Conservation (phyloP, 108 stramenopile genomes). For the Heterococcus sp. region DNA sequence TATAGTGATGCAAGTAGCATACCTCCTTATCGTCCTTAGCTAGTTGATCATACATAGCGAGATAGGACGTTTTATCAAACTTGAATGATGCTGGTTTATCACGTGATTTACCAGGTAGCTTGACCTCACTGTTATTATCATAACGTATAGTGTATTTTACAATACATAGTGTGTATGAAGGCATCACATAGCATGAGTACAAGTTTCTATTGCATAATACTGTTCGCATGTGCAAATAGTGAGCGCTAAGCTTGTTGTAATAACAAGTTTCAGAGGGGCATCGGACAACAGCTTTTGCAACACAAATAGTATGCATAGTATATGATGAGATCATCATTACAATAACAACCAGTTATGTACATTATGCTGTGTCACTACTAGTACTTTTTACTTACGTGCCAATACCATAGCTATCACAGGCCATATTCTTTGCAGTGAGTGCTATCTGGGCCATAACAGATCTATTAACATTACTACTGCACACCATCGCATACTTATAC, state of each 20-base stretch:
- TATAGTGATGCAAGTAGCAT: background rate
- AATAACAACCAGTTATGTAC: too few relatives aligned
- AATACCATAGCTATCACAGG: conserved; percentile 11
- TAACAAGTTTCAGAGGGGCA: too few relatives aligned
- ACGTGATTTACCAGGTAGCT: background rate
- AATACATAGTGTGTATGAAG: too few relatives aligned
- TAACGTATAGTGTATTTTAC: too few relatives aligned
- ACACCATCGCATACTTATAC: conserved; percentile 27
- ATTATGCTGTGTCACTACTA: too few relatives aligned
- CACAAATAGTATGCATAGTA: too few relatives aligned
- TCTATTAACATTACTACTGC: conserved; percentile 40
- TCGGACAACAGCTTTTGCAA: too few relatives aligned
- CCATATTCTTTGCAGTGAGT: conserved; percentile 13
- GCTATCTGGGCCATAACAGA: conserved; percentile 26
- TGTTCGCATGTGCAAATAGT: too few relatives aligned
- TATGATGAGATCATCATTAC: too few relatives aligned
- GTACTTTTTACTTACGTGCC: conserved; percentile 27
- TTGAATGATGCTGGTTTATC: background rate
- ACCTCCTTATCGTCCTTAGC: background rate
- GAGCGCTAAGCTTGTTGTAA: too few relatives aligned
- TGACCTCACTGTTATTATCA: background rate
- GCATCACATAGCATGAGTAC: too few relatives aligned
- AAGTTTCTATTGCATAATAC: too few relatives aligned
- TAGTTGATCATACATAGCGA: background rate
- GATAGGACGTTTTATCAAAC: background rate